Evolutionary conservation across 2,329 filamentous ascomycete species (phyloP).

Genomic region (Ceratocystis lukuohia): DNA sequence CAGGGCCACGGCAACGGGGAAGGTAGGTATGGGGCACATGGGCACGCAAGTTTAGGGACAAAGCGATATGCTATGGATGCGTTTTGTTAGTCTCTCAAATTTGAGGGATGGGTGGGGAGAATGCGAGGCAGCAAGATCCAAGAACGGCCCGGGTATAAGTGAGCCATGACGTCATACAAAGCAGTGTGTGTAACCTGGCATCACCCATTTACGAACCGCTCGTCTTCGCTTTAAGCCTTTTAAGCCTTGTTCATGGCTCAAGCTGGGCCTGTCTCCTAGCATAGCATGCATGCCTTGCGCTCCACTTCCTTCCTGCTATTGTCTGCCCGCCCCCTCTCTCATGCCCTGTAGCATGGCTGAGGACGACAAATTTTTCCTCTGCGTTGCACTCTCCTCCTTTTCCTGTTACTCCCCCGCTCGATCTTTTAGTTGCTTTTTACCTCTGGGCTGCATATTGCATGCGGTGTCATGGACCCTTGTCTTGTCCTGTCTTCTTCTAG

Average conservation of each 20-base stretch:
- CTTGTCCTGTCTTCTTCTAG: not conserved
- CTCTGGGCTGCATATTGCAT: constrained; percentile 7
- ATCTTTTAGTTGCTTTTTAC: not conserved
- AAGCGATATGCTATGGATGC: not conserved
- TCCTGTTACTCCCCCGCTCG: not conserved
- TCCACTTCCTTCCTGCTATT: not conserved
- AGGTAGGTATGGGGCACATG: not conserved
- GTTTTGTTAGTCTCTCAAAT: no score
- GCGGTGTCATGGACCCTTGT: not conserved
- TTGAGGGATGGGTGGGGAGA: not conserved
- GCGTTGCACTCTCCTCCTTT: not conserved
- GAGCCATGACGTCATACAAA: not conserved
- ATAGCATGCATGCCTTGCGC: no score
- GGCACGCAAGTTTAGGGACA: not conserved
- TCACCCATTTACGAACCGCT: not conserved
- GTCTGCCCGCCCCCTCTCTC: not conserved
- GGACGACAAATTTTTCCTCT: not conserved
- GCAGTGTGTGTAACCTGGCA: not conserved
- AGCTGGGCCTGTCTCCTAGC: not conserved
- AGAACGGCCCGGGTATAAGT: not conserved
- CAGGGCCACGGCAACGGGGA: not conserved
- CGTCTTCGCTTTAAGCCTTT: no score
- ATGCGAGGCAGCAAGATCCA: no score
- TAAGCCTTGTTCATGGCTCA: not conserved
- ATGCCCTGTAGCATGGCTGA: no score